A percentile compares a stretch with the other conserved stretches of the same genome.
Evolutionary conservation across 2,329 filamentous ascomycete genomes (phyloP).

Genomic region (Sordariomycetes sp.): DNA sequence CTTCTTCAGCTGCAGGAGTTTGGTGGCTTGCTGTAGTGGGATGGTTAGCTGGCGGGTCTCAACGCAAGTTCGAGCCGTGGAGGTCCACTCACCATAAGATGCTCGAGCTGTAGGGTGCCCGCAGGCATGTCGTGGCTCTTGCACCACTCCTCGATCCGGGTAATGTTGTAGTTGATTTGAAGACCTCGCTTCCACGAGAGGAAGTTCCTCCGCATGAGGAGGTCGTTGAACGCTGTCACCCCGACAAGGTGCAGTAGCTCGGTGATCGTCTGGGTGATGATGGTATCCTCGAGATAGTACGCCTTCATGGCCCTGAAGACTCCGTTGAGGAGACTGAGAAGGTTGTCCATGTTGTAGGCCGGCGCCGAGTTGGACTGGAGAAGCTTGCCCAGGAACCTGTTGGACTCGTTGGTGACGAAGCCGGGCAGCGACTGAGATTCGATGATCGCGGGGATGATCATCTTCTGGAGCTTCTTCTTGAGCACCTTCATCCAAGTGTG

Average conservation of each 20-base stretch:
- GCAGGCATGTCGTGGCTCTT: slow-evolving; percentile 99
- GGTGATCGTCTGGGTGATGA: slow-evolving; percentile 90
- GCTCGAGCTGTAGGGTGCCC: slow-evolving; percentile 91
- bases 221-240: slow-evolving; percentile 95
- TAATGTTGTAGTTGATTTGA: slow-evolving; percentile 99
- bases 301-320: slow-evolving; percentile 99
- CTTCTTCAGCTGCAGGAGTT: slow-evolving; percentile 96
- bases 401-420: slow-evolving; percentile 97
- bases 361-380: slow-evolving; percentile 80
- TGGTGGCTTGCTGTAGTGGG: slow-evolving; percentile 70
- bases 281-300: slow-evolving; percentile 91
- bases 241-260: slow-evolving; percentile 87
- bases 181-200: slow-evolving; percentile 97
- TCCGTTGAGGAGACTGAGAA: slow-evolving; percentile 88
- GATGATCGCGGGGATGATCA: slow-evolving; percentile 98
- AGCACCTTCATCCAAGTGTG: slow-evolving; percentile 99
- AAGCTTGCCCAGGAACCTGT: slow-evolving; percentile 94
- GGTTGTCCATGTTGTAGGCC: slow-evolving; percentile 99
- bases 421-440: slow-evolving; percentile 96
- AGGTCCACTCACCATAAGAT: slow-evolving; percentile 63
- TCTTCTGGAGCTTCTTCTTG: slow-evolving; percentile 98
- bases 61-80: neutral
- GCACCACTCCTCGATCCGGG: slow-evolving; percentile 98
- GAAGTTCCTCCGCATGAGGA: slow-evolving; percentile 96
- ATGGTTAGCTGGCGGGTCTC: neutral